Conservation (phyloP, 2,329 filamentous ascomycete genomes). For the Emericellopsis cladophorae region DNA sequence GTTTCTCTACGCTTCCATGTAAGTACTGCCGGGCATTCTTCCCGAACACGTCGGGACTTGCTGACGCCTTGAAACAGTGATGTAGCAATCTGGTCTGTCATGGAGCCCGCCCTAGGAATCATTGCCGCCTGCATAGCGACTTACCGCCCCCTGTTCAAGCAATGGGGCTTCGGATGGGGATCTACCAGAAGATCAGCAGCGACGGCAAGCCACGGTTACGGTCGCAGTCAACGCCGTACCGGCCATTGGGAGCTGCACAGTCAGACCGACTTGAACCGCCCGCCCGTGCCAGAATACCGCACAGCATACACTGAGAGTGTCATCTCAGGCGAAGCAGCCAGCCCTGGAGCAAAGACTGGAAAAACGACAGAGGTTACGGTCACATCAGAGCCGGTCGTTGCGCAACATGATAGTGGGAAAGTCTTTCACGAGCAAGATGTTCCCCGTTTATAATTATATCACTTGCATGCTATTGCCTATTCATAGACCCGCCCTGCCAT, state of each 20-base stretch:
- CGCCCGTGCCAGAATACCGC: not conserved
- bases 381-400: not conserved
- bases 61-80: slow-evolving; percentile 9
- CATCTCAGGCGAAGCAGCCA: not conserved
- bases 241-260: not conserved
- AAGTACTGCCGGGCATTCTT: slow-evolving; percentile 3
- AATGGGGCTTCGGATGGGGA: slow-evolving; percentile 9
- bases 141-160: slow-evolving; percentile 17
- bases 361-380: not conserved
- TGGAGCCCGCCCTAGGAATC: slow-evolving; percentile 20
- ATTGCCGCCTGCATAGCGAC: slow-evolving; percentile 17
- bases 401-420: not conserved
- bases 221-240: not conserved
- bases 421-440: not conserved
- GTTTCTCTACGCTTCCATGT: slow-evolving; percentile 19
- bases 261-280: not conserved
- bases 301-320: not conserved
- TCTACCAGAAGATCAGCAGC: not conserved
- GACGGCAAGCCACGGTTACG: not conserved
- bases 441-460: not conserved
- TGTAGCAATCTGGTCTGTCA: slow-evolving; percentile 16
- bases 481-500: no score
- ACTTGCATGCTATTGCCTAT: not conserved
- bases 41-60: not conserved
- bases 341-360: not conserved